Percentiles rank a stretch among this genome's conserved stretches.
Conservation (phyloP, 2,329 filamentous ascomycete species). For the Bipolaris cookei region DNA sequence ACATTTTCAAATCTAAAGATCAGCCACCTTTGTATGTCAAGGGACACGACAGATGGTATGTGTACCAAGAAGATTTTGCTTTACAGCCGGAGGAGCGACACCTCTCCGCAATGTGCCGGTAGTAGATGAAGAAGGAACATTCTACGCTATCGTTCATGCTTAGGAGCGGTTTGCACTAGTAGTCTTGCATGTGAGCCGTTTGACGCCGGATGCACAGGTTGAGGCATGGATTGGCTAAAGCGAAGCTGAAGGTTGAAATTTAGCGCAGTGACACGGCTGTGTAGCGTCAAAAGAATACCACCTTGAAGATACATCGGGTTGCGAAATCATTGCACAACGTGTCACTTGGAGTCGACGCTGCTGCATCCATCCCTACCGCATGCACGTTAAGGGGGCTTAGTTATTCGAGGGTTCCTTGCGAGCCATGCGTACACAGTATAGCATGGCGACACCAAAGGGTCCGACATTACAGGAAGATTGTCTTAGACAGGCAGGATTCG, state of each 20-base stretch:
- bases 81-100: background rate
- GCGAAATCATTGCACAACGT: background rate
- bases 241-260: background rate
- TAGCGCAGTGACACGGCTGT: background rate
- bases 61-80: background rate
- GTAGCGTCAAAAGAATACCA: background rate
- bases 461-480: background rate
- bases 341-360: background rate
- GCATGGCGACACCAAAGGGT: too few species aligned
- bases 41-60: background rate
- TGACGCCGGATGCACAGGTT: constrained; percentile 12
- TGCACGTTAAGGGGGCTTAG: background rate
- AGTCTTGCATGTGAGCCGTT: background rate
- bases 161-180: background rate
- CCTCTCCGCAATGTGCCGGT: background rate
- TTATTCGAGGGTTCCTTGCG: too few species aligned
- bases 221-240: constrained; percentile 10
- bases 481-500: background rate
- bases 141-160: background rate
- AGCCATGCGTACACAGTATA: background rate
- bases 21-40: background rate
- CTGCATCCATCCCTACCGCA: background rate
- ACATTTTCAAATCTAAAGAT: background rate
- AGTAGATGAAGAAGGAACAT: background rate
- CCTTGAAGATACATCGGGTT: background rate